Evolutionary conservation across 371 early-diverging fungal genomes (phyloP).

Genomic region (Actinomortierella wolfii): DNA sequence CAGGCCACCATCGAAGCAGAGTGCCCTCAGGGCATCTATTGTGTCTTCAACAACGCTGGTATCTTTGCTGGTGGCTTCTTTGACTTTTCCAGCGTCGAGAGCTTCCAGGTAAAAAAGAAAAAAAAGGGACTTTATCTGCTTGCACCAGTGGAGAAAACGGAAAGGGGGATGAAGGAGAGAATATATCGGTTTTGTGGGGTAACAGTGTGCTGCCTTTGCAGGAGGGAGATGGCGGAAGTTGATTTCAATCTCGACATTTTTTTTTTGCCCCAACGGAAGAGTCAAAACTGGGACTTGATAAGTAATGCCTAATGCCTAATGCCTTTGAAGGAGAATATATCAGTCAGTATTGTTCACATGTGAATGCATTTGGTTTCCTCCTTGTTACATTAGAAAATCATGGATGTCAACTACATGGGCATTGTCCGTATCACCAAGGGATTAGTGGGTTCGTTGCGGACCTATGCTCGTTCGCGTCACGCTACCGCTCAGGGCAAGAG

Average conservation of each 20-base stretch:
- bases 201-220: no score
- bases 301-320: no score
- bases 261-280: not conserved
- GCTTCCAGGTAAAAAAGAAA: constrained; percentile 27
- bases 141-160: constrained; percentile 1
- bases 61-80: constrained; percentile 41
- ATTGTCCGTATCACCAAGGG: constrained; percentile 47
- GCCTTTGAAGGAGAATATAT: no score
- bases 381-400: constrained; percentile 30
- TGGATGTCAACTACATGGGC: constrained; percentile 52
- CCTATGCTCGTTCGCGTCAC: constrained; percentile 36
- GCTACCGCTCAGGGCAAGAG: constrained; percentile 29
- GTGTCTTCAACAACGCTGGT: constrained; percentile 44
- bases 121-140: not conserved
- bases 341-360: no score
- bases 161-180: not conserved
- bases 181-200: no score
- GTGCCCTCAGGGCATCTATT: constrained; percentile 43
- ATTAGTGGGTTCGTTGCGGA: constrained; percentile 45
- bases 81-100: constrained; percentile 35
- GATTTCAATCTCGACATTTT: no score
- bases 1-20: constrained; percentile 35
- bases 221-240: no score
- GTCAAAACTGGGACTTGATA: not conserved
- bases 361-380: not conserved